These are phyloP conservation scores for Eucalyptus pauciflora DNA, from an alignment of 345 rosid genomes.

Conservation along the genomic window DNA sequence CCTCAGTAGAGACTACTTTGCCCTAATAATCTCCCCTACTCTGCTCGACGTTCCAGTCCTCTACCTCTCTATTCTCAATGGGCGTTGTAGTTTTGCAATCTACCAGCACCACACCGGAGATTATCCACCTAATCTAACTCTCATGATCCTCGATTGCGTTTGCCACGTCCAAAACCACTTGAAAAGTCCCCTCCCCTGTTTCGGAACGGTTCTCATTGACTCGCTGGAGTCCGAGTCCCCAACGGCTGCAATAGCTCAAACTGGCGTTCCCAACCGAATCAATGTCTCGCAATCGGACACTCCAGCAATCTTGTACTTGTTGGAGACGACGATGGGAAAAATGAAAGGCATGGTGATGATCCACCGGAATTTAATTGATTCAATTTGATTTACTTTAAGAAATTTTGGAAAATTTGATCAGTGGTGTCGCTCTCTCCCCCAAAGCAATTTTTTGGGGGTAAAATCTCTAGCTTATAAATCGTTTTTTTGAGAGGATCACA, in stretches of 20 bases:
- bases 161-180: conserved; percentile 12
- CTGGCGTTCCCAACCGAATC: neutral
- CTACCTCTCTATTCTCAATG: no score
- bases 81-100: neutral
- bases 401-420: no score
- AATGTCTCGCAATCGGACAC: conserved; percentile 22
- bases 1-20: no score
- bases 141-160: conserved; percentile 40
- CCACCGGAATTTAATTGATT: neutral
- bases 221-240: conserved; percentile 30
- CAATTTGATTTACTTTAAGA: no score
- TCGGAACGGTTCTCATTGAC: conserved; percentile 15
- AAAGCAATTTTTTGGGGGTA: no score
- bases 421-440: no score
- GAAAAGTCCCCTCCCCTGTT: conserved; percentile 4
- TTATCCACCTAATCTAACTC: conserved; percentile 21
- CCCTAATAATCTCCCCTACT: no score
- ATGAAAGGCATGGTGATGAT: conserved; percentile 27
- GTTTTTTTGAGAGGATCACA: no score
- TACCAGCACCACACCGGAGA: conserved; percentile 16
- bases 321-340: conserved; percentile 37
- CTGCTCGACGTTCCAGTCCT: no score
- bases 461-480: no score
- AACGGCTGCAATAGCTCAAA: neutral
- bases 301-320: conserved; percentile 45